Percentiles rank a stretch among this genome's conserved stretches.
phyloP scores from a whole-genome alignment of 768 basidiomycete species.

The Trametes punicea region DNA sequence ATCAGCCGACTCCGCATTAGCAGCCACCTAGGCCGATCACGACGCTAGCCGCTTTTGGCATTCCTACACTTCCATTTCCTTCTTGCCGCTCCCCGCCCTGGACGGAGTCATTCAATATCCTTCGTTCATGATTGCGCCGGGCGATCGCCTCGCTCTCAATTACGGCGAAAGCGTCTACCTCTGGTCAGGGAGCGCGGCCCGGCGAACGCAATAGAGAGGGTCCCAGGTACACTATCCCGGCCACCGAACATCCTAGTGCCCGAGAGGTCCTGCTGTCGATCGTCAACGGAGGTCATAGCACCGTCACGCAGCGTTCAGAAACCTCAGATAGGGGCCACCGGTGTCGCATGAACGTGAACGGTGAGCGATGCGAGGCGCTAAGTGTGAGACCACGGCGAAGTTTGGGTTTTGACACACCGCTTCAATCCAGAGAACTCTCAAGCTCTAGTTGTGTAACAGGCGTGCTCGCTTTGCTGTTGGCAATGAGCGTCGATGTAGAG shows the following conservation, averaged over 20 bases:
- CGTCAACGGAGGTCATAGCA: neutral
- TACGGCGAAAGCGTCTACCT: neutral
- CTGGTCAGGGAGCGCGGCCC: too few relatives aligned
- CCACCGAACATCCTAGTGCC: neutral
- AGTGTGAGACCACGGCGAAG: too few relatives aligned
- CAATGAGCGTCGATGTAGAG: too few relatives aligned
- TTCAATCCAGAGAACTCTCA: too few relatives aligned
- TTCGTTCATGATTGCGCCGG: neutral
- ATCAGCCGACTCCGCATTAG: neutral
- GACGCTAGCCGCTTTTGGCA: constrained; percentile 6
- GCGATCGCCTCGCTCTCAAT: neutral
- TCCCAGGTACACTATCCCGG: neutral
- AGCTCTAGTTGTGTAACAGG: too few relatives aligned
- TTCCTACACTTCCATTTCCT: neutral
- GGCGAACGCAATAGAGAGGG: too few relatives aligned
- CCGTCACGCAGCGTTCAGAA: too few relatives aligned
- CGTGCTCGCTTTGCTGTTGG: too few relatives aligned
- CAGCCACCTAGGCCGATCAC: neutral
- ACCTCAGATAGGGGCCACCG: neutral
- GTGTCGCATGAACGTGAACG: too few relatives aligned
- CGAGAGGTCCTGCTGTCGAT: neutral
- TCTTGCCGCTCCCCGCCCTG: neutral
- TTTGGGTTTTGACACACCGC: too few relatives aligned
- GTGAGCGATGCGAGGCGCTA: too few relatives aligned
- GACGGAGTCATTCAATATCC: neutral